phyloP scores from a whole-genome alignment of 1,284 basidiomycete genomes.

The Tranzscheliella williamsii region DNA sequence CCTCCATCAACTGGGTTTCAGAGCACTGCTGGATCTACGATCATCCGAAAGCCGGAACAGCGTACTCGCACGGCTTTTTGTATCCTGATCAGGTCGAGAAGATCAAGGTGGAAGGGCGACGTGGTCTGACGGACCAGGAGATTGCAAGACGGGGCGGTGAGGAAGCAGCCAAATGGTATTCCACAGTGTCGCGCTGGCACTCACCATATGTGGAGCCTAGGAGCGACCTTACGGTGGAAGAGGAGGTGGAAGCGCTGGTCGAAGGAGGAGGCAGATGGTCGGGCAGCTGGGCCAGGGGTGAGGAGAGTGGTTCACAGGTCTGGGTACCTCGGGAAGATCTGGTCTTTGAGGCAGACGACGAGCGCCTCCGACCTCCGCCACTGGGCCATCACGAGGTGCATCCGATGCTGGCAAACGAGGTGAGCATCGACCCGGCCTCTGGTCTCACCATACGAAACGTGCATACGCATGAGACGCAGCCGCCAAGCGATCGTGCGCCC shows the following conservation, averaged over 20 bases:
- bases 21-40: constrained; percentile 98
- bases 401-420: constrained; percentile 34
- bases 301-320: constrained; percentile 38
- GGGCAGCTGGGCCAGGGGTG: constrained; percentile 64
- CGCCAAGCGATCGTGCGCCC: too few species aligned
- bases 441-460: constrained; percentile 27
- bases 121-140: constrained; percentile 62
- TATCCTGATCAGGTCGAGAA: constrained; percentile 85
- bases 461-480: constrained; percentile 59
- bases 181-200: constrained; percentile 84
- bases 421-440: constrained; percentile 37
- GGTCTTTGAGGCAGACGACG: constrained; percentile 56
- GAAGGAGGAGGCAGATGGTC: constrained; percentile 71
- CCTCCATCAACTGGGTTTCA: constrained; percentile 81
- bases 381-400: constrained; percentile 5
- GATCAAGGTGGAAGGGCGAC: constrained; percentile 64
- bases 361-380: constrained; percentile 36
- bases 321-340: constrained; percentile 53
- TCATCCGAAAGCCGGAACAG: constrained; percentile 86
- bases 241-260: constrained; percentile 87
- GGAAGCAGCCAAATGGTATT: constrained; percentile 71
- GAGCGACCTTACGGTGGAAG: constrained; percentile 69
- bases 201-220: constrained; percentile 75
- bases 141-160: constrained; percentile 56
- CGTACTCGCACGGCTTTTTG: constrained; percentile 92